Conservation (phyloP, 805 yeast genomes). For the Schwanniomyces polymorphus region DNA sequence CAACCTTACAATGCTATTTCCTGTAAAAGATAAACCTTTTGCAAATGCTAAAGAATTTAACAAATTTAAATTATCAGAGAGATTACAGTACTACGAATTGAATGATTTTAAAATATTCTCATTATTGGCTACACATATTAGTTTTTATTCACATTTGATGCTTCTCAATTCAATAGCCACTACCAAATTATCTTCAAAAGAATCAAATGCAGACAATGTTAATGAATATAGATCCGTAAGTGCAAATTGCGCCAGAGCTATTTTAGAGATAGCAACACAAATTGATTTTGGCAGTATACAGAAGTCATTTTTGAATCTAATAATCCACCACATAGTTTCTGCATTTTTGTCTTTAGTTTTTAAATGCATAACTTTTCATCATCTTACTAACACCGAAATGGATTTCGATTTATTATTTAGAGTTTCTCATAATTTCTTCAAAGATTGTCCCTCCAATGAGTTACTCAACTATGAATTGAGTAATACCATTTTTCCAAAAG, state of each 20-base stretch:
- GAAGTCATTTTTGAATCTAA: conserved; percentile 29
- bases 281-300: conserved; percentile 18
- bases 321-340: conserved; percentile 27
- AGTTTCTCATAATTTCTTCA: conserved; percentile 13
- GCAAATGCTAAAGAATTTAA: too few species aligned
- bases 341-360: conserved; percentile 30
- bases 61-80: too few species aligned
- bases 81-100: neutral
- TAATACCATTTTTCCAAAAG: neutral
- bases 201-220: conserved; percentile 13
- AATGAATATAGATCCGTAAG: conserved; percentile 26
- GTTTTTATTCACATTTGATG: conserved; percentile 24
- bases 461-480: neutral
- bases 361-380: conserved; percentile 29
- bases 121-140: conserved; percentile 13
- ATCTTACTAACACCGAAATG: conserved; percentile 19
- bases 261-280: conserved; percentile 22
- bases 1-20: too few species aligned
- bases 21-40: too few species aligned
- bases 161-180: conserved; percentile 21
- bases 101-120: neutral
- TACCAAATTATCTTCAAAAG: too few species aligned
- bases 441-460: neutral
- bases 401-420: conserved; percentile 32
- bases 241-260: conserved; percentile 36